A percentile compares a stretch with the other conserved stretches of the same genome.
phyloP scores from a whole-genome alignment of 2,329 filamentous ascomycete species.

The Trichophyton mentagrophytes region DNA sequence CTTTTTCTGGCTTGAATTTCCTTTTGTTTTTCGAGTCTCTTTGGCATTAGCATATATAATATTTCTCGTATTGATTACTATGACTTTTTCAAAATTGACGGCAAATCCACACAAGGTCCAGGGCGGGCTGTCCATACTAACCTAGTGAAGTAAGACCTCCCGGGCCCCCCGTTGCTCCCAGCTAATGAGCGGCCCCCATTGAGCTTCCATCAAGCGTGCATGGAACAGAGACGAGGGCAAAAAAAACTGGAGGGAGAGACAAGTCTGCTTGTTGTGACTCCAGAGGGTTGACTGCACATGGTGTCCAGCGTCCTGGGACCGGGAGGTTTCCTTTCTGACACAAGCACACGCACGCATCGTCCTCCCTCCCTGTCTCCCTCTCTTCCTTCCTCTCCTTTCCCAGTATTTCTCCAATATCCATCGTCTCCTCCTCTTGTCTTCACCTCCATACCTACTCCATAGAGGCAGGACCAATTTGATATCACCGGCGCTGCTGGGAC shows the following conservation, averaged over 20 bases:
- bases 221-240: not conserved
- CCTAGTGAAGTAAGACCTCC: constrained; percentile 3
- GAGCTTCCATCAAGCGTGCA: not conserved
- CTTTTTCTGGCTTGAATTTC: not conserved
- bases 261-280: not conserved
- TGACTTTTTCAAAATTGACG: constrained; percentile 1
- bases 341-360: too few species aligned
- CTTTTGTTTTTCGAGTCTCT: not conserved
- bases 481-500: not conserved
- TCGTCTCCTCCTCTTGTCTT: not conserved
- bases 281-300: not conserved
- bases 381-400: not conserved
- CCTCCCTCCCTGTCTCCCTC: not conserved
- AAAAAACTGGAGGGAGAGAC: not conserved
- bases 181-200: constrained; percentile 1
- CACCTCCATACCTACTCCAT: not conserved
- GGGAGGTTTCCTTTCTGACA: not conserved
- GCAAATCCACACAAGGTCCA: constrained; percentile 2
- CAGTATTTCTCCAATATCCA: too few species aligned
- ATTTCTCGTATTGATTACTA: constrained; percentile 4
- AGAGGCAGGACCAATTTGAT: not conserved
- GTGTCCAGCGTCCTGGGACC: constrained; percentile 1
- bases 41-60: constrained; percentile 1
- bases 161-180: constrained; percentile 1
- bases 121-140: constrained; percentile 2